These are phyloP conservation scores for Nakazawaea anatomiae DNA, from an alignment of 805 yeast species.

Conservation along the genomic window DNA sequence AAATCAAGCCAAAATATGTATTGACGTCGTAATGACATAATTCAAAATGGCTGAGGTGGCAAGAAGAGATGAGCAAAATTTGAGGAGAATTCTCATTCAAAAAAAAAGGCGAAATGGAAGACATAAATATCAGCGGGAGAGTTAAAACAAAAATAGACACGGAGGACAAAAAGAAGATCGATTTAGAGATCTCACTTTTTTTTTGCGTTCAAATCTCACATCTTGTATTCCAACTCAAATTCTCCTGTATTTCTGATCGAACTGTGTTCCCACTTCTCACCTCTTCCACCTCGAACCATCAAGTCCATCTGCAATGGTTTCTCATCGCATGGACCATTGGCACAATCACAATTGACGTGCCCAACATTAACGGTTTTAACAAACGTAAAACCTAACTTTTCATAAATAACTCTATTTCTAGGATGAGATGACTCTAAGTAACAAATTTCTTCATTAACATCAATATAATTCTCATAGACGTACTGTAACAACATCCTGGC, in stretches of 20 bases:
- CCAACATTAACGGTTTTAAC: constrained; percentile 36
- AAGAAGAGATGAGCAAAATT: too few species aligned
- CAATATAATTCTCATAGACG: constrained; percentile 42
- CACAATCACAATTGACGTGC: constrained; percentile 23
- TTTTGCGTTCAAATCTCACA: not conserved
- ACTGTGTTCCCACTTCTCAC: constrained; percentile 21
- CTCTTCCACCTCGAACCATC: constrained; percentile 30
- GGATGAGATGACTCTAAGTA: constrained; percentile 46
- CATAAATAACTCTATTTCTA: constrained; percentile 45
- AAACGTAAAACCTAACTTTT: constrained; percentile 42
- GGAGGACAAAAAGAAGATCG: constrained; percentile 1
- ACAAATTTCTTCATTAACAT: constrained; percentile 29
- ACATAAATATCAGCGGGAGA: constrained; percentile 1
- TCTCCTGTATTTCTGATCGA: constrained; percentile 15
- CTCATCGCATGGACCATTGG: constrained; percentile 22
- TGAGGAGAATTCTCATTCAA: not conserved
- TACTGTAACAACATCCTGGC: constrained; percentile 42
- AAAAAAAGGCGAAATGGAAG: not conserved
- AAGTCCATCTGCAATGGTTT: constrained; percentile 24
- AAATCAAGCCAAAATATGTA: too few species aligned
- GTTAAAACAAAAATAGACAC: constrained; percentile 5
- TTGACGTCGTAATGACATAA: too few species aligned
- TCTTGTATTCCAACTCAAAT: not conserved
- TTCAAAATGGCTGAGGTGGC: too few species aligned
- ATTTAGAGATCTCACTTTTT: not conserved